Base-by-base conservation (phyloP, 805 yeast genomes). In the Starmerella sp. region DNA sequence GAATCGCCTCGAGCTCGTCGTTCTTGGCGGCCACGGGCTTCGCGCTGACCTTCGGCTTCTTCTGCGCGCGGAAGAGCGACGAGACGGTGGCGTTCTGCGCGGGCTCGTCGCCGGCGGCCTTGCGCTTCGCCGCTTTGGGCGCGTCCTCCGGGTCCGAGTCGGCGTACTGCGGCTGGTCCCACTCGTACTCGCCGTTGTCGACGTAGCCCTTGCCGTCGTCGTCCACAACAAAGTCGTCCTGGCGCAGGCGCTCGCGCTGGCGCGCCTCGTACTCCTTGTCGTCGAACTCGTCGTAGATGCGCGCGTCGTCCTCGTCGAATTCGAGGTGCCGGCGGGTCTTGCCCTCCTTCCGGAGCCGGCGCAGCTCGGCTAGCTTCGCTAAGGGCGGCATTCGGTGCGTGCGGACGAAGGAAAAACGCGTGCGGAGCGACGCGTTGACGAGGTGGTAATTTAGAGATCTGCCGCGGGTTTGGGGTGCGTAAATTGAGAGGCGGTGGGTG, bases 121-220 rank as follows among this genome's bases (percentile, higher is more conserved):
- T 60, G 58, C 13, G 22, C 17, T 39, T 41, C 28, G 65, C 70
- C 6, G 67, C 71, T 14, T 63, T 11, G n/a, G 36, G 36, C 34
- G 47, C 65, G 53, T 58, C 63, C 17, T 44, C 55, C 29, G 51
- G 42, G 9, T 58, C 54, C 6, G 15, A 78, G 52, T 74, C 71
- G 44, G 76, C 78, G 53, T 74, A 48, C 13, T 49, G 51, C 2
- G 44, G 39, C 44, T 72, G 54, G 56, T 82, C 95, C 90, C 95
- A 88, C 57, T 88, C 95, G 63, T 91, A 95, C 7, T 77, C 86
- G 55, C 98, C 98, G 44, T 85, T 85, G 63, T 93, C 97, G 1
- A 88, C 90, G 65, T 91, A 91, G 0, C 97, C 97, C 60, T 83
- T 84, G 34, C 96, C 96, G 61, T 85, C 82, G 67, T 91, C 97